A percentile compares a stretch with the other conserved stretches of the same genome.
Evolutionary conservation across 2,329 filamentous ascomycete species (phyloP).

Genomic region (Fusarium hainanense): DNA sequence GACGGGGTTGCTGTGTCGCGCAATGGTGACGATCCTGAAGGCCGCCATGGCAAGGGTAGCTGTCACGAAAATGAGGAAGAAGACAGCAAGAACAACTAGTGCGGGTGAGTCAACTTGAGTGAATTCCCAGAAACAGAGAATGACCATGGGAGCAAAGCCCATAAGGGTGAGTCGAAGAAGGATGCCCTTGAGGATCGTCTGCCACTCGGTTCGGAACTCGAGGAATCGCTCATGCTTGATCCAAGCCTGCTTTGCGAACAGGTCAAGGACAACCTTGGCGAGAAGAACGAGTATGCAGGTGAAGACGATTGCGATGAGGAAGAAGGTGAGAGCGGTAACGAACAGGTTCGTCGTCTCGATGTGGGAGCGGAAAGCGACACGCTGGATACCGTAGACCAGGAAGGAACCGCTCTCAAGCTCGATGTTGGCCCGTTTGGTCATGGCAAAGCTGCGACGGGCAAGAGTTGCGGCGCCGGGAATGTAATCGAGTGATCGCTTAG

Average conservation of each 20-base stretch:
- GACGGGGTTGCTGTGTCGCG: slow-evolving; percentile 94
- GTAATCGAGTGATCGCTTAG: slow-evolving; percentile 66
- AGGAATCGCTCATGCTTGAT: slow-evolving; percentile 87
- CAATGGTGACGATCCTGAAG: slow-evolving; percentile 88
- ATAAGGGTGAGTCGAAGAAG: slow-evolving; percentile 90
- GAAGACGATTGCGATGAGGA: slow-evolving; percentile 82
- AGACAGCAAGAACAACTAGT: slow-evolving; percentile 84
- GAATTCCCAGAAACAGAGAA: slow-evolving; percentile 93
- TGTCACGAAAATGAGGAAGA: slow-evolving; percentile 85
- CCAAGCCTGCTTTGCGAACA: slow-evolving; percentile 76
- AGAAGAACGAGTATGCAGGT: slow-evolving; percentile 77
- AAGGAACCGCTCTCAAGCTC: slow-evolving; percentile 66
- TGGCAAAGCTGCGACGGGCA: slow-evolving; percentile 64
- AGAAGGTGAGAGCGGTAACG: slow-evolving; percentile 89
- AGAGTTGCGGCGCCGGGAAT: slow-evolving; percentile 55
- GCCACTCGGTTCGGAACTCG: slow-evolving; percentile 95
- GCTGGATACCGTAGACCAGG: slow-evolving; percentile 82
- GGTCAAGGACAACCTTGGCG: slow-evolving; percentile 85
- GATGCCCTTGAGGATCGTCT: slow-evolving; percentile 90
- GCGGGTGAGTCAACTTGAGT: slow-evolving; percentile 86
- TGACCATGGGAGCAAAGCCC: slow-evolving; percentile 89
- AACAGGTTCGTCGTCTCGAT: slow-evolving; percentile 95
- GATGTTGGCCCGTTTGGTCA: slow-evolving; percentile 66
- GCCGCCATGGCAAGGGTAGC: slow-evolving; percentile 84
- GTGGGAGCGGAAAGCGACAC: slow-evolving; percentile 85